A percentile compares a stretch with the other conserved stretches of the same genome.
Evolutionary conservation across 2,329 filamentous ascomycete genomes (phyloP).

Genomic region (Aspergillus niger): DNA sequence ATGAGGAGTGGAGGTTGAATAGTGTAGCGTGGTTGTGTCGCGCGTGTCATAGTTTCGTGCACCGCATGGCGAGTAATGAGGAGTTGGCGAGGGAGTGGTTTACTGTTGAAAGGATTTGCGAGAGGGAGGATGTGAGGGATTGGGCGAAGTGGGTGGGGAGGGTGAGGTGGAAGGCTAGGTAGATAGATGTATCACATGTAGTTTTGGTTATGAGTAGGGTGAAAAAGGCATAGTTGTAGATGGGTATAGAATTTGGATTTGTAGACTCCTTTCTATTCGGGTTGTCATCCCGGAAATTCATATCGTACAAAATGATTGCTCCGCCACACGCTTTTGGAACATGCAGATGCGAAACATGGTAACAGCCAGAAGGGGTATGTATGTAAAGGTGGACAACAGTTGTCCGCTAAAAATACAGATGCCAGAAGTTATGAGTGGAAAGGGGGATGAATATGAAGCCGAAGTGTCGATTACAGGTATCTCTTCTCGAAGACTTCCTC

Average conservation of each 20-base stretch:
- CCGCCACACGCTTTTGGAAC: neutral
- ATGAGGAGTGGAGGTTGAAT: constrained; percentile 70
- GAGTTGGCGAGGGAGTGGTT: constrained; percentile 72
- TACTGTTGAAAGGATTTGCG: constrained; percentile 70
- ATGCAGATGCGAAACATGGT: neutral
- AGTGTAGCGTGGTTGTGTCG: constrained; percentile 85
- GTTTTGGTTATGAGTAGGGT: no score
- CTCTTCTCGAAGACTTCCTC: constrained; percentile 77
- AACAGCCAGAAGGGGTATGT: neutral
- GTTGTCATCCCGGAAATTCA: neutral
- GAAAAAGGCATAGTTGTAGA: neutral
- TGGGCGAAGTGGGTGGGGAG: constrained; percentile 74
- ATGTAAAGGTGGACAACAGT: neutral
- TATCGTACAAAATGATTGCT: neutral
- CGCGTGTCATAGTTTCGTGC: constrained; percentile 81
- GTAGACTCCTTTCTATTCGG: neutral
- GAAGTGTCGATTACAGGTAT: constrained; percentile 35
- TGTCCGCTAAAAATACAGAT: constrained; percentile 9
- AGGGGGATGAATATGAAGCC: neutral
- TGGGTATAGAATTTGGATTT: neutral
- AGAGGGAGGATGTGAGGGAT: constrained; percentile 68
- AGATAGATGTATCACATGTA: constrained; percentile 5
- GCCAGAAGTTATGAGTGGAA: constrained; percentile 8
- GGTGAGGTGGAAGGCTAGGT: constrained; percentile 71
- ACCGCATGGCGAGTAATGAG: constrained; percentile 73